Percentiles rank a stretch among this genome's conserved stretches.
Evolutionary conservation across 2,329 filamentous ascomycete species (phyloP).

Genomic region (Tolypocladium tundrense): DNA sequence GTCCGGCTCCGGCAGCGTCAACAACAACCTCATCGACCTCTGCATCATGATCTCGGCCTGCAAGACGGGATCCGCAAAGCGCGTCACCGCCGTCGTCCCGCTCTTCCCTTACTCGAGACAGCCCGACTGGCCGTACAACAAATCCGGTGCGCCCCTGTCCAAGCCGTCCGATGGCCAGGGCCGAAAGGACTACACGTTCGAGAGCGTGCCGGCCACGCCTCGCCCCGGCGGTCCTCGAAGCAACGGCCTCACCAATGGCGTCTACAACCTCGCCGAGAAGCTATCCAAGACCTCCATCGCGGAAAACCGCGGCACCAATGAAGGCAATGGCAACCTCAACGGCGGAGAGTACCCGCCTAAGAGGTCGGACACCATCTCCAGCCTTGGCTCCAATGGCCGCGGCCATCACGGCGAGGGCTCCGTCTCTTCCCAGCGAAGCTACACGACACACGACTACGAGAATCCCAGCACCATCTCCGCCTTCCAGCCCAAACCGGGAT

Average conservation of each 20-base stretch:
- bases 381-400: conserved; percentile 21
- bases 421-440: conserved; percentile 34
- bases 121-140: conserved; percentile 94
- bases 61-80: conserved; percentile 83
- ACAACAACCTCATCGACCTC: conserved; percentile 92
- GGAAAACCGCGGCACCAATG: conserved; percentile 22
- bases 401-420: conserved; percentile 28
- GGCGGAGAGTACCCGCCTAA: conserved; percentile 24
- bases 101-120: conserved; percentile 96
- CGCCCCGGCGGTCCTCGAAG: conserved; percentile 60
- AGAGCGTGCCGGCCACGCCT: conserved; percentile 83
- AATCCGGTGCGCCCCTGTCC: conserved; percentile 77
- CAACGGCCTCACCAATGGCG: conserved; percentile 52
- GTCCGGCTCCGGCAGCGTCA: conserved; percentile 83
- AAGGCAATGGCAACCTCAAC: conserved; percentile 10
- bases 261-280: conserved; percentile 60
- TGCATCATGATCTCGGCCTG: conserved; percentile 98
- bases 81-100: conserved; percentile 87
- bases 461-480: conserved; percentile 45
- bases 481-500: conserved; percentile 76
- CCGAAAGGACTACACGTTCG: conserved; percentile 69
- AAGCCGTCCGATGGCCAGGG: conserved; percentile 44
- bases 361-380: conserved; percentile 25
- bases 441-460: conserved; percentile 56
- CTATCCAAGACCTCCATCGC: conserved; percentile 57